Conservation (phyloP, 768 basidiomycete species). For the Boletus eberwhitei region DNA sequence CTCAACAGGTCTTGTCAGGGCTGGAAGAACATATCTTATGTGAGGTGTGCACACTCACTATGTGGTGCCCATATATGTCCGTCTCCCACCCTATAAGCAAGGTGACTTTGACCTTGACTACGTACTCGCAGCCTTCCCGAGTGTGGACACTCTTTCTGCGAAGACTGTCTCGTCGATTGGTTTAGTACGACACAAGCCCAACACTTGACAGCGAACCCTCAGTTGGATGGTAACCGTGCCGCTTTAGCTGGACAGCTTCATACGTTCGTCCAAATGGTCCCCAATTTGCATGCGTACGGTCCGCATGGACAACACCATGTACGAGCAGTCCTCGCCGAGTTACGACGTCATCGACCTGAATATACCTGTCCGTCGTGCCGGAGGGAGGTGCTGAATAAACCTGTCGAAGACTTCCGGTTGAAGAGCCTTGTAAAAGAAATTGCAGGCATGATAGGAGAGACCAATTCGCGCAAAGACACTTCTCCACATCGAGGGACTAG, state of each 20-base stretch:
- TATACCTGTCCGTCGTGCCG: slow-evolving; percentile 73
- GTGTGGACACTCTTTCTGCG: slow-evolving; percentile 73
- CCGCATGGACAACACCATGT: slow-evolving; percentile 17
- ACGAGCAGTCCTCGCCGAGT: slow-evolving; percentile 15
- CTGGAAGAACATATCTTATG: slow-evolving; percentile 58
- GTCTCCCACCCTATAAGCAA: slow-evolving; percentile 23
- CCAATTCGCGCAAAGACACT: slow-evolving; percentile 31
- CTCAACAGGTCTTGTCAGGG: slow-evolving; percentile 37
- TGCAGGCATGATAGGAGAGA: slow-evolving; percentile 48
- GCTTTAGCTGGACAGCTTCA: slow-evolving; percentile 16
- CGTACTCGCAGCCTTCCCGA: slow-evolving; percentile 45
- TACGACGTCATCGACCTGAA: slow-evolving; percentile 39
- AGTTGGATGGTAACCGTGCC: slow-evolving; percentile 36
- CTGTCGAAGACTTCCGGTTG: slow-evolving; percentile 58
- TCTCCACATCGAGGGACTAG: slow-evolving; percentile 7
- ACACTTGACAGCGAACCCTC: slow-evolving; percentile 47
- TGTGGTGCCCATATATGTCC: slow-evolving; percentile 69
- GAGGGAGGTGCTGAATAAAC: slow-evolving; percentile 43
- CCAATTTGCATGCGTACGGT: slow-evolving; percentile 19
- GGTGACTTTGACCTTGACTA: neutral
- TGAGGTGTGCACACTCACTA: slow-evolving; percentile 59
- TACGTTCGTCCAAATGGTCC: slow-evolving; percentile 18
- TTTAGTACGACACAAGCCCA: slow-evolving; percentile 46
- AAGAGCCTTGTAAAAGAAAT: slow-evolving; percentile 54
- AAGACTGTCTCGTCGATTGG: slow-evolving; percentile 56